Percentiles rank a stretch among this genome's conserved stretches.
Conservation (phyloP, 805 yeast genomes). For the Spencermartinsiella europaea region DNA sequence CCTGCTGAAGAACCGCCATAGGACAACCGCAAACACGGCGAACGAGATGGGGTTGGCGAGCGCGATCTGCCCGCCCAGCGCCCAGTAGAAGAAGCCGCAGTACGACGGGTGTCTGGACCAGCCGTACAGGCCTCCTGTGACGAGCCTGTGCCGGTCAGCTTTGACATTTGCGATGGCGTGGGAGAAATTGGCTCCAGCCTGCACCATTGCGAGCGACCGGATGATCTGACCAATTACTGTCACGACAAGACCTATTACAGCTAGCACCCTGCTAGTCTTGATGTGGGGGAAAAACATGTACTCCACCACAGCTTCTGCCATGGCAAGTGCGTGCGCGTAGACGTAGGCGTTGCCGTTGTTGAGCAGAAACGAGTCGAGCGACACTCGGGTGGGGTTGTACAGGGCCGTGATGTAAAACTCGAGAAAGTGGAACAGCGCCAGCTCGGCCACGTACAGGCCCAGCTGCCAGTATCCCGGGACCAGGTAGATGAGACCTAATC, state of each 20-base stretch:
- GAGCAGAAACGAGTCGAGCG: slow-evolving; percentile 63
- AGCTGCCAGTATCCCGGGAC: slow-evolving; percentile 23
- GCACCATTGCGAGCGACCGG: slow-evolving; percentile 77
- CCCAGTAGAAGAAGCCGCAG: slow-evolving; percentile 91
- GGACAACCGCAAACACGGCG: slow-evolving; percentile 46
- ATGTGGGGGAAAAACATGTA: slow-evolving; percentile 37
- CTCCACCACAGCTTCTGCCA: slow-evolving; percentile 47
- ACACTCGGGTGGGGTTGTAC: slow-evolving; percentile 61
- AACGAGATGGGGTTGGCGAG: slow-evolving; percentile 62
- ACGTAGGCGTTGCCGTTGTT: slow-evolving; percentile 58
- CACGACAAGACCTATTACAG: slow-evolving; percentile 44
- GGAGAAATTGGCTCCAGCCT: slow-evolving; percentile 81
- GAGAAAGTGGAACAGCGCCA: slow-evolving; percentile 67
- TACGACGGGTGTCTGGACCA: slow-evolving; percentile 82
- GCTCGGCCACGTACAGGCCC: slow-evolving; percentile 47
- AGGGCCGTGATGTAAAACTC: slow-evolving; percentile 79
- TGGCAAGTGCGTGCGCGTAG: slow-evolving; percentile 51
- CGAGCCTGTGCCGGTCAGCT: slow-evolving; percentile 53
- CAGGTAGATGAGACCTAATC: slow-evolving; percentile 9
- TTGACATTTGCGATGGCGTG: slow-evolving; percentile 63
- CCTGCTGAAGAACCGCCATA: slow-evolving; percentile 62
- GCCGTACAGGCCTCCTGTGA: slow-evolving; percentile 69
- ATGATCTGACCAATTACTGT: slow-evolving; percentile 57
- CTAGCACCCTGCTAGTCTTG: slow-evolving; percentile 26
- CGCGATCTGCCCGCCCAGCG: slow-evolving; percentile 73